These are phyloP conservation scores for Acorus calamus DNA, from an alignment of 106 monocot genomes.

Conservation along the genomic window DNA sequence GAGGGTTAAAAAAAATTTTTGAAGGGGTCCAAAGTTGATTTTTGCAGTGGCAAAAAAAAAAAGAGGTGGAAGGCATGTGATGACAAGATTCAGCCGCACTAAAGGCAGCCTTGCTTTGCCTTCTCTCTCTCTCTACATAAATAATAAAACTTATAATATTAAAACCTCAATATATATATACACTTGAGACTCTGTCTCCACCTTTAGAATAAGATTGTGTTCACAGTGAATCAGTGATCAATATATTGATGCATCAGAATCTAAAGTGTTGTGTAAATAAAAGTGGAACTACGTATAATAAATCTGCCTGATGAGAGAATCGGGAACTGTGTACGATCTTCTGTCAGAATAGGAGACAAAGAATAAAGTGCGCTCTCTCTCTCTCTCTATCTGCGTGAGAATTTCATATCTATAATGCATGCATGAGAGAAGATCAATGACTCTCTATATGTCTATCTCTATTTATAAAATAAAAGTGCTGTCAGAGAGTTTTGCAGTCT, in stretches of 20 bases:
- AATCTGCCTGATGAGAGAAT: constrained; percentile 17
- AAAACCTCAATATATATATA: no score
- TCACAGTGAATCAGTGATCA: no score
- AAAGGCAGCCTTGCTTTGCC: constrained; percentile 32
- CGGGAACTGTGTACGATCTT: constrained; percentile 52
- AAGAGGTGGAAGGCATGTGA: constrained; percentile 50
- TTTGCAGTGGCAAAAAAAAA: constrained; percentile 20
- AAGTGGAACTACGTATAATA: not conserved
- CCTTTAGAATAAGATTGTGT: not conserved
- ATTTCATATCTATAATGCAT: no score
- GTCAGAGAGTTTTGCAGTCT: no score
- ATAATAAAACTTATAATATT: no score
- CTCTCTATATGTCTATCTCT: no score
- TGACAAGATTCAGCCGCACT: constrained; percentile 19
- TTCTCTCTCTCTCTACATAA: constrained; percentile 4
- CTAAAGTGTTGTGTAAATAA: not conserved
- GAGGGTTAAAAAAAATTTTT: constrained; percentile 25
- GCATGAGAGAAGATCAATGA: no score
- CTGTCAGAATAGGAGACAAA: constrained; percentile 32
- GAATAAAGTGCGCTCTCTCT: constrained; percentile 29
- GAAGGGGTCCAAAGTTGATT: constrained; percentile 39
- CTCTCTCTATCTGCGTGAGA: not conserved
- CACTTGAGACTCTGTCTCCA: not conserved
- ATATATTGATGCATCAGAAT: no score
- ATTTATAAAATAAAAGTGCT: no score